Evolutionary conservation across 2,329 filamentous ascomycete genomes (phyloP).

Genomic region (Fusarium brachygibbosum): DNA sequence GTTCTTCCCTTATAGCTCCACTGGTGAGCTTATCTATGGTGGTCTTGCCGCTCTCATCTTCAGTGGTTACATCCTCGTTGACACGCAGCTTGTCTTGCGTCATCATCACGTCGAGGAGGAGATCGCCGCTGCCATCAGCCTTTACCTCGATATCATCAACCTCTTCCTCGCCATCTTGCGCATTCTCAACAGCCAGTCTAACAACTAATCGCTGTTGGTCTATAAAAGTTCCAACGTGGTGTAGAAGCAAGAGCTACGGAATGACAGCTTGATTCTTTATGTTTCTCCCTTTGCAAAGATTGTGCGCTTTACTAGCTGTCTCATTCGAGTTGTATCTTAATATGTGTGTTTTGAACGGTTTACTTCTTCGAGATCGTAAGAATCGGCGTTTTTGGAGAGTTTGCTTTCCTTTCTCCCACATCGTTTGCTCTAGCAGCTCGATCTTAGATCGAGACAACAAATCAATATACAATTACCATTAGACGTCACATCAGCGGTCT

Average conservation of each 20-base stretch:
- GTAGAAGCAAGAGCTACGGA: neutral
- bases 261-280: neutral
- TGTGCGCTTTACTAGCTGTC: neutral
- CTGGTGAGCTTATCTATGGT: conserved; percentile 87
- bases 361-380: neutral
- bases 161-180: conserved; percentile 94
- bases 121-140: conserved; percentile 92
- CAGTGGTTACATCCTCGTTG: conserved; percentile 93
- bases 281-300: conserved; percentile 11
- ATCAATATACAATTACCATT: neutral
- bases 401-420: conserved; percentile 14
- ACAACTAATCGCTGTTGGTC: conserved; percentile 71
- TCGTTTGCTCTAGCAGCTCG: neutral
- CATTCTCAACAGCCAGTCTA: conserved; percentile 95
- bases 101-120: conserved; percentile 98
- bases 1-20: conserved; percentile 89
- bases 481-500: neutral
- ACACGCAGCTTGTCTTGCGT: conserved; percentile 95
- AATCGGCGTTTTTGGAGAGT: conserved; percentile 19
- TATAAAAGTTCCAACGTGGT: neutral
- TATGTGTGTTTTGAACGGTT: conserved; percentile 4
- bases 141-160: conserved; percentile 98
- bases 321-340: conserved; percentile 16
- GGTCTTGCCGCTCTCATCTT: conserved; percentile 88
- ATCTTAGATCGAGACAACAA: conserved; percentile 2